Percentiles rank a stretch among this genome's conserved stretches.
Conservation (phyloP, 257 asterid genomes). For the Ligustrum vulgare region DNA sequence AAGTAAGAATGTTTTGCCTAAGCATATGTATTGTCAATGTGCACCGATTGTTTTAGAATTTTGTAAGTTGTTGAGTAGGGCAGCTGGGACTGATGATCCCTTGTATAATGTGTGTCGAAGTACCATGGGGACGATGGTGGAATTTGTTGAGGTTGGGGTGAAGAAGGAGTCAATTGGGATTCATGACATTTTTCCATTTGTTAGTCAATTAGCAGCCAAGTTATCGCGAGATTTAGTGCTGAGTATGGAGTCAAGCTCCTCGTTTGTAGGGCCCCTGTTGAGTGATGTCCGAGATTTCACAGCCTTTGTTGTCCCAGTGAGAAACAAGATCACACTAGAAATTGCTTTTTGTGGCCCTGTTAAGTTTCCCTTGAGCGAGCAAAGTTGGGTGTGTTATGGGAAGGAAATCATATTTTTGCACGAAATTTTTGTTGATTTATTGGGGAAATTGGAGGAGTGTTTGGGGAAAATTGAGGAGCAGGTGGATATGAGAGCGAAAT, state of each 20-base stretch:
- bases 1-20: conserved; percentile 42
- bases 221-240: conserved; percentile 43
- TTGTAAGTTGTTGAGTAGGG: conserved; percentile 55
- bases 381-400: conserved; percentile 23
- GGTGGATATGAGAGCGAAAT: conserved; percentile 37
- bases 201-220: conserved; percentile 56
- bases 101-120: conserved; percentile 57
- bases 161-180: conserved; percentile 35
- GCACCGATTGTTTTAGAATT: conserved; percentile 62
- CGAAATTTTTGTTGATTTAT: conserved; percentile 43
- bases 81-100: conserved; percentile 49
- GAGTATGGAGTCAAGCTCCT: conserved; percentile 29
- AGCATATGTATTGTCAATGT: conserved; percentile 30
- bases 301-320: conserved; percentile 49
- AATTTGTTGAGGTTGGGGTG: conserved; percentile 24
- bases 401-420: conserved; percentile 48
- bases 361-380: conserved; percentile 37
- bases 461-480: conserved; percentile 55
- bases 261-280: conserved; percentile 32
- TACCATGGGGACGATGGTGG: conserved; percentile 52
- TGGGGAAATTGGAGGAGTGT: conserved; percentile 56
- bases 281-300: conserved; percentile 59
- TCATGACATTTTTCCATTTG: conserved; percentile 62
- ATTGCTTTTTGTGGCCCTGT: conserved; percentile 31
- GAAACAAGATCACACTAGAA: conserved; percentile 32